Conservation (phyloP, 2,329 filamentous ascomycete genomes). For the Coniella vitis region DNA sequence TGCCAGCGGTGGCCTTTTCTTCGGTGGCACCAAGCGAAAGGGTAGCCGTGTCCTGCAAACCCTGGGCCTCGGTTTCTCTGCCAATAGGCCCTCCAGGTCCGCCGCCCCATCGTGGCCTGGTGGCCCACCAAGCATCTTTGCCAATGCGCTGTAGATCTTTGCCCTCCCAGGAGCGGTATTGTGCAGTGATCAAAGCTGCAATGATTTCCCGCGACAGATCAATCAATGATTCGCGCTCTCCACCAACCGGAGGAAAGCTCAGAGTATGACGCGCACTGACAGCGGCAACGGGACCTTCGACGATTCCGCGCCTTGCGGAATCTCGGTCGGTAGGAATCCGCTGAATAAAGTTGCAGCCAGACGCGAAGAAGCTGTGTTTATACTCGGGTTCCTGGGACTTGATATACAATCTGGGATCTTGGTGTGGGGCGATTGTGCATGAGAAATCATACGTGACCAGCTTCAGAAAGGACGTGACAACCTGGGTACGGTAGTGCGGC, state of each 20-base stretch:
- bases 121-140: constrained; percentile 55
- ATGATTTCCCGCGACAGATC: constrained; percentile 57
- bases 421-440: constrained; percentile 52
- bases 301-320: constrained; percentile 49
- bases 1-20: constrained; percentile 21
- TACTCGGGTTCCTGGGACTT: constrained; percentile 27
- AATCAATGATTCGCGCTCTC: constrained; percentile 50
- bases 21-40: constrained; percentile 41
- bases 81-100: constrained; percentile 57
- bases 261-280: constrained; percentile 52
- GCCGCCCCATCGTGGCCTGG: constrained; percentile 55
- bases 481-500: constrained; percentile 47
- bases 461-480: constrained; percentile 56
- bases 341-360: constrained; percentile 53
- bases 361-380: constrained; percentile 50
- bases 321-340: constrained; percentile 54
- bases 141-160: constrained; percentile 50
- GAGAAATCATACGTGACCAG: constrained; percentile 60
- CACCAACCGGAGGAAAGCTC: constrained; percentile 35
- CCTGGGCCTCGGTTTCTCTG: constrained; percentile 39
- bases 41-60: constrained; percentile 31
- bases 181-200: constrained; percentile 54
- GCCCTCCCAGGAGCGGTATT: constrained; percentile 55
- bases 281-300: constrained; percentile 56
- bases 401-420: constrained; percentile 54